Conservation (phyloP, 306 rosid species). For the Trichosanthes truncata region DNA sequence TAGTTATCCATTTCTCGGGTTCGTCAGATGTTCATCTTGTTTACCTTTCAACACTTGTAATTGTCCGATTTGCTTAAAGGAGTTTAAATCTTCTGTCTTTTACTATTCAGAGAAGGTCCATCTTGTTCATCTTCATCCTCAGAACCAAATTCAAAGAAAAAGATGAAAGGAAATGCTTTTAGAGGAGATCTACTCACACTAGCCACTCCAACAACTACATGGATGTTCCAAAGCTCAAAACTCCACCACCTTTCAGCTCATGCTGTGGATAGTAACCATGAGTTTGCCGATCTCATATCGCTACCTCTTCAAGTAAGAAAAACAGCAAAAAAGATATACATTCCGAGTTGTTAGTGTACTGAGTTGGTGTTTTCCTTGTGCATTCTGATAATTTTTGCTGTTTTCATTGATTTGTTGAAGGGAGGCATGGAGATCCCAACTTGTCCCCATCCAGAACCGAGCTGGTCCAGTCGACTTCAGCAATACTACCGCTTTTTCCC, state of each 20-base stretch:
- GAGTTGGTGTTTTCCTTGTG: neutral
- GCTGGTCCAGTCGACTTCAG: constrained; percentile 21
- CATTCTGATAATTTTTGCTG: neutral
- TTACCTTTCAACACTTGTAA: neutral
- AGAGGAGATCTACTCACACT: constrained; percentile 2
- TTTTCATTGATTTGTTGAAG: neutral
- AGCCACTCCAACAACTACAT: neutral
- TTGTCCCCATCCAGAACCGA: neutral
- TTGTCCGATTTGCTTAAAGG: neutral
- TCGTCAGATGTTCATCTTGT: neutral
- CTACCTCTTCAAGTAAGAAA: neutral
- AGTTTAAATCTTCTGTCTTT: neutral
- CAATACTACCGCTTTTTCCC: constrained; percentile 32
- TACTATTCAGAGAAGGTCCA: neutral
- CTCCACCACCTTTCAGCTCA: neutral
- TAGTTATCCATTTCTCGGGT: constrained; percentile 37
- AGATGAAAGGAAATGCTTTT: neutral
- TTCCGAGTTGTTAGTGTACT: neutral
- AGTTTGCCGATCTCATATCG: neutral
- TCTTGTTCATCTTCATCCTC: constrained; percentile 4
- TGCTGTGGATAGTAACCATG: neutral
- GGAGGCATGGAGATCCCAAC: neutral
- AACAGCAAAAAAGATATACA: neutral
- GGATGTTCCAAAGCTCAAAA: neutral
- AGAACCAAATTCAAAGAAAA: neutral